Conservation (phyloP, 1,284 basidiomycete species). For the Psilocybe mexicana region DNA sequence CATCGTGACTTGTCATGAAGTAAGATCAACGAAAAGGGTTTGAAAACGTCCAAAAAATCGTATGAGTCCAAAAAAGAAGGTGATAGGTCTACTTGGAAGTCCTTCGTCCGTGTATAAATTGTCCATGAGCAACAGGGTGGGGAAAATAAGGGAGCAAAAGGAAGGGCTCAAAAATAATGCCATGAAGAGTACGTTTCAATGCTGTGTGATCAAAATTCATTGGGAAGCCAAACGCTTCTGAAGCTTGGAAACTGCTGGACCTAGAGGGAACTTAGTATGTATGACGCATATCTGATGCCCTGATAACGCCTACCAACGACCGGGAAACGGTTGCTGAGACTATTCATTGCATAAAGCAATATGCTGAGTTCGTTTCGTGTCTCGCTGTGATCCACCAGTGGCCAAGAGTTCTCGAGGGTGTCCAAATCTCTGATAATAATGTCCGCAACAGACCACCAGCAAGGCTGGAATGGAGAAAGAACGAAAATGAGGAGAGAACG, state of each 20-base stretch:
- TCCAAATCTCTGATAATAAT: conserved; percentile 64
- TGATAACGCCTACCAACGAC: conserved; percentile 49
- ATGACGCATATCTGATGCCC: background rate
- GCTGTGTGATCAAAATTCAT: background rate
- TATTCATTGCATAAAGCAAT: conserved; percentile 64
- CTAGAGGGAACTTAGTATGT: conserved; percentile 18
- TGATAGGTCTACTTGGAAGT: conserved; percentile 14
- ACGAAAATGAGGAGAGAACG: background rate
- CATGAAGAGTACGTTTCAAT: background rate
- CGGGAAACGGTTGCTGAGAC: conserved; percentile 57
- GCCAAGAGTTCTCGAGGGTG: conserved; percentile 59
- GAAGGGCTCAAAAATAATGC: background rate
- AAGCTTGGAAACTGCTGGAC: conserved; percentile 32
- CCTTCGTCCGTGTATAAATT: conserved; percentile 17
- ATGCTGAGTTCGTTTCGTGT: conserved; percentile 60
- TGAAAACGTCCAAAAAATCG: conserved; percentile 19
- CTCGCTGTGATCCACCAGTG: conserved; percentile 53
- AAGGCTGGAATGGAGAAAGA: conserved; percentile 44
- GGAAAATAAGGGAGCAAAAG: conserved; percentile 3
- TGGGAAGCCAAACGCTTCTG: conserved; percentile 33
- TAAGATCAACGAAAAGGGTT: conserved; percentile 1
- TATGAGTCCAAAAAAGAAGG: conserved; percentile 15
- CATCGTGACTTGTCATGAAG: conserved; percentile 13
- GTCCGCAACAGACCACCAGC: conserved; percentile 69
- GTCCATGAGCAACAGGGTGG: conserved; percentile 16